Conservation (phyloP, 768 basidiomycete species). For the Leucocoprinus birnbaumii region DNA sequence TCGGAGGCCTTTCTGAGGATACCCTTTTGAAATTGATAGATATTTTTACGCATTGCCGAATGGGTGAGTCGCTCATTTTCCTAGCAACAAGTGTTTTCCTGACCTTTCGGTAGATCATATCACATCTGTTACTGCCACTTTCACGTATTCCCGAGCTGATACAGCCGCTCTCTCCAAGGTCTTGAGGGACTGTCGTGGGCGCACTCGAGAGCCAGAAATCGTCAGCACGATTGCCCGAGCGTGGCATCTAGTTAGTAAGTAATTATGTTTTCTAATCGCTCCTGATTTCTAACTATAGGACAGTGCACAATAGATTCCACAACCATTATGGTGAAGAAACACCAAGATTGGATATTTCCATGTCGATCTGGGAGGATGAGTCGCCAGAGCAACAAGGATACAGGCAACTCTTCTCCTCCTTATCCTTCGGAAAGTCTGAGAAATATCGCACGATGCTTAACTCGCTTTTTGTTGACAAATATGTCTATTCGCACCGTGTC, state of each 20-base stretch:
- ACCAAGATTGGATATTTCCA: conserved; percentile 51
- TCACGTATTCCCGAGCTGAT: conserved; percentile 47
- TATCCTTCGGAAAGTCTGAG: conserved; percentile 47
- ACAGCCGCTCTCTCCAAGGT: conserved; percentile 48
- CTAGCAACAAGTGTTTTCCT: neutral
- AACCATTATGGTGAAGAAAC: conserved; percentile 56
- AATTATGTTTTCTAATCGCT: neutral
- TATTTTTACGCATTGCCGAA: conserved; percentile 52
- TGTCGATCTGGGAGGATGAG: conserved; percentile 36
- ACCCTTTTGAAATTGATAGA: conserved; percentile 47
- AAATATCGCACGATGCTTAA: conserved; percentile 39
- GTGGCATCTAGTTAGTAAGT: conserved; percentile 45
- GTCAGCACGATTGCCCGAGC: conserved; percentile 47
- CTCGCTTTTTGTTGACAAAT: conserved; percentile 49
- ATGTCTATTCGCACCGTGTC: conserved; percentile 57
- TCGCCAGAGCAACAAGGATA: conserved; percentile 31
- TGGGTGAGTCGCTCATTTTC: conserved; percentile 32
- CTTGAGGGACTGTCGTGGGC: conserved; percentile 38
- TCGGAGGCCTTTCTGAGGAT: conserved; percentile 27
- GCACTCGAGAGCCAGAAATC: conserved; percentile 38
- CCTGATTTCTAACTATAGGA: neutral
- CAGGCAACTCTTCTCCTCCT: conserved; percentile 28
- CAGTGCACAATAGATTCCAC: conserved; percentile 49
- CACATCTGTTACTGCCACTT: conserved; percentile 59
- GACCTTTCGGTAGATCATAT: conserved; percentile 42